A percentile compares a stretch with the other conserved stretches of the same genome.
Conservation (phyloP, 345 rosid species). For the Arabidopsis arenosa region DNA sequence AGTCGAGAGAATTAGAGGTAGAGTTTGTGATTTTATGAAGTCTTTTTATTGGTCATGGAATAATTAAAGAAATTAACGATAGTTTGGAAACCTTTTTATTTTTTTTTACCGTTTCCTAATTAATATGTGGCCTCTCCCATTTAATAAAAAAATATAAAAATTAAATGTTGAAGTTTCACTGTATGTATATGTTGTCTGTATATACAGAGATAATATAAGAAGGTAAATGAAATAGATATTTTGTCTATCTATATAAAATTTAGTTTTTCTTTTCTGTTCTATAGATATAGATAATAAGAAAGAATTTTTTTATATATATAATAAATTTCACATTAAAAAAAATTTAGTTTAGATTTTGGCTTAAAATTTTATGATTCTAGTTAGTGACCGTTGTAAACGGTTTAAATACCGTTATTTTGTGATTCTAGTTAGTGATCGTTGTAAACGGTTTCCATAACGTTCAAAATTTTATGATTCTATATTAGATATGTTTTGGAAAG, state of each 20-base stretch:
- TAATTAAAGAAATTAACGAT: background rate
- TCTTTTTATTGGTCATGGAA: constrained; percentile 41
- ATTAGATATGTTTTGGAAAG: background rate
- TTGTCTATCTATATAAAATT: background rate
- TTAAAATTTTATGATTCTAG: no score
- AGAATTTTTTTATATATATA: no score
- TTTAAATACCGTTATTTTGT: no score
- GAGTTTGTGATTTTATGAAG: constrained; percentile 37
- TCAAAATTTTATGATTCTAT: no score
- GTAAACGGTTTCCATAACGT: no score
- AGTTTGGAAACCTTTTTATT: background rate
- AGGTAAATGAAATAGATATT: background rate
- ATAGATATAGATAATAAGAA: background rate
- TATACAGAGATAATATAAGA: background rate
- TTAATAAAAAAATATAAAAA: background rate
- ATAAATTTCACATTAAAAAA: no score
- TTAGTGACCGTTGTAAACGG: no score
- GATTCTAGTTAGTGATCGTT: no score
- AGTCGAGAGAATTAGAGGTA: constrained; percentile 8
- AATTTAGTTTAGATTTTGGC: no score
- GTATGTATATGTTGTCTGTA: background rate
- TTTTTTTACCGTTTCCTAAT: background rate
- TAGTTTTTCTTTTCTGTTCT: background rate
- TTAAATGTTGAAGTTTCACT: background rate
- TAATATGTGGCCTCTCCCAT: background rate